Base-by-base conservation (phyloP, 2,329 filamentous ascomycete species). In the Penicillium sp. region DNA sequence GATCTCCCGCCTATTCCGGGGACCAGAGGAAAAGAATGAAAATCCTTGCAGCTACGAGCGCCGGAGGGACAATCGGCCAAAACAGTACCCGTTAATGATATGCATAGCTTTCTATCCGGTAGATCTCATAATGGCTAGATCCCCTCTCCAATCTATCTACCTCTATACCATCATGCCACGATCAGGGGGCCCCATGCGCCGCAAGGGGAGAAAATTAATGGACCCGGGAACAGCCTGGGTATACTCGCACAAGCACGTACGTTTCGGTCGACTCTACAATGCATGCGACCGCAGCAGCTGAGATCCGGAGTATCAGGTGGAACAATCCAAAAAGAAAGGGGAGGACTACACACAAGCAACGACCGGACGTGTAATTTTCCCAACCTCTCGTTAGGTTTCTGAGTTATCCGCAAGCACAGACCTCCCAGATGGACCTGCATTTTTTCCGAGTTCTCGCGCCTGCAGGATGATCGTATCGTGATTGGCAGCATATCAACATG, bases 381-480 rank as follows among this genome's bases (percentile, higher is more conserved):
- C 18, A n/a, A 39, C 37, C 36, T 54, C 50, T 51, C 56, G 47
- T 41, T 47, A 40, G 31, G 37, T 50, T 57, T 54, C 51, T 61
- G 51, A 55, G 49, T 51, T 54, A 44, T 33, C 54, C 35, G 37
- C 44, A 55, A 55, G 60, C 60, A 61, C 60, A 49, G 60, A 59
- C 60, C 60, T 24, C 54, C 40, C 47, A 60, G 56, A 55, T 59
- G 41, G 33, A 43, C 33, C 53, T 49, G 19, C 24, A 51, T 33
- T 50, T 55, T 52, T 35, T 35, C 46, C 54, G 37, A 50, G 6
- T 41, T 50, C 10, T 56, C 18, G 46, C 46, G 14, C 1, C 24
- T 19, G 37, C 54, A 35, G 35, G 19, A 6, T 19, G 27, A 44
- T 19, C 39, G n/a, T n/a, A 27, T 16, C 6, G 9, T 22, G 35